A percentile compares a stretch with the other conserved stretches of the same genome.
These are phyloP conservation scores for Dichotomopilus funicola DNA, from an alignment of 2,329 filamentous ascomycete species.

Conservation along the genomic window DNA sequence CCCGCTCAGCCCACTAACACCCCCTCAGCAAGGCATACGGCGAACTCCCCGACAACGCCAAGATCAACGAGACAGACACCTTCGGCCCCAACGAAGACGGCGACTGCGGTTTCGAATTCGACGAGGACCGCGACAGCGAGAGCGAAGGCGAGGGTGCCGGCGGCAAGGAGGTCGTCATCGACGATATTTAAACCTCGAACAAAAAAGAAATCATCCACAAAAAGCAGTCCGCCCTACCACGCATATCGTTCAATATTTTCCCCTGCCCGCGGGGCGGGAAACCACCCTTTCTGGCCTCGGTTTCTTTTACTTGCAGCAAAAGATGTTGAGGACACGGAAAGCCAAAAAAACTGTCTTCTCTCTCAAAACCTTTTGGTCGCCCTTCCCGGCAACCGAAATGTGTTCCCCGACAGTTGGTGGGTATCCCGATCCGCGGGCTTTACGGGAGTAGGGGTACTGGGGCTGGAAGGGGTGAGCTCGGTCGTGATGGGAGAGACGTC, in stretches of 20 bases:
- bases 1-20: background rate
- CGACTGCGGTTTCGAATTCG: conserved; percentile 97
- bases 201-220: background rate
- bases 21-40: conserved; percentile 72
- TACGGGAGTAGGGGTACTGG: conserved; percentile 9
- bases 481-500: conserved; percentile 58
- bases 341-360: conserved; percentile 56
- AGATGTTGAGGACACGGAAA: conserved; percentile 20
- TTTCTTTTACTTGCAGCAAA: background rate
- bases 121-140: conserved; percentile 73
- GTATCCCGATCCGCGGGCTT: background rate
- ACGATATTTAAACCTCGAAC: conserved; percentile 68
- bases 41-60: conserved; percentile 92
- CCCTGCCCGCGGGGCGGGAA: background rate
- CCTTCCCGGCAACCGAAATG: background rate
- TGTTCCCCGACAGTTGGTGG: conserved; percentile 29
- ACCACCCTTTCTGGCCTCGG: conserved; percentile 17
- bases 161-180: conserved; percentile 81
- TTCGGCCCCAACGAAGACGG: conserved; percentile 88
- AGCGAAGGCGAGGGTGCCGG: conserved; percentile 49
- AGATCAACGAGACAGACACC: conserved; percentile 99
- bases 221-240: background rate
- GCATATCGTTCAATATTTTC: background rate
- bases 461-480: conserved; percentile 7
- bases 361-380: conserved; percentile 40